phyloP scores from a whole-genome alignment of 306 rosid genomes.

The Cucurbita ficifolia region DNA sequence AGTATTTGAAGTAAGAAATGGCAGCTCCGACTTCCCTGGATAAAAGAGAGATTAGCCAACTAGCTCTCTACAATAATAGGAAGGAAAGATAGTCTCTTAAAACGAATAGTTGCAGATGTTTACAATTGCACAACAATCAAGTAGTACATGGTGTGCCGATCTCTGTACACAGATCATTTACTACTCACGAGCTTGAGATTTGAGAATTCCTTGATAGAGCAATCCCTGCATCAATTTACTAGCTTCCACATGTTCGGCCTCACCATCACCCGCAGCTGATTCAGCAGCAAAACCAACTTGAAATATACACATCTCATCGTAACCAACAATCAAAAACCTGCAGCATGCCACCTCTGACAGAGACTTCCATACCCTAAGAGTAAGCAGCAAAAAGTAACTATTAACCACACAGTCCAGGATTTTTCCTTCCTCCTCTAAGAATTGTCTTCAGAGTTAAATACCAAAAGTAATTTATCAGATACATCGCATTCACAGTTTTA shows the following conservation, averaged over 20 bases:
- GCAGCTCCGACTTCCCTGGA: slow-evolving; percentile 86
- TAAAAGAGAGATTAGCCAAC: slow-evolving; percentile 76
- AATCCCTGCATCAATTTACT: slow-evolving; percentile 59
- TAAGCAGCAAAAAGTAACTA: slow-evolving; percentile 13
- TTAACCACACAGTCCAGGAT: slow-evolving; percentile 5
- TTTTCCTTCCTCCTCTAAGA: neutral
- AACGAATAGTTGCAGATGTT: neutral
- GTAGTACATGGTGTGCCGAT: neutral
- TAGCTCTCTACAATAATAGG: slow-evolving; percentile 52
- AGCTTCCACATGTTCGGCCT: slow-evolving; percentile 48
- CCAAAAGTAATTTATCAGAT: neutral
- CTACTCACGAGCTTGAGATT: slow-evolving; percentile 77
- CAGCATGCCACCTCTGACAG: slow-evolving; percentile 56
- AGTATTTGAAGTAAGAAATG: slow-evolving; percentile 79
- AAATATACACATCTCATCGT: slow-evolving; percentile 48
- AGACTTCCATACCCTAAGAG: slow-evolving; percentile 76
- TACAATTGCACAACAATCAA: neutral
- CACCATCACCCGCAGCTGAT: slow-evolving; percentile 30
- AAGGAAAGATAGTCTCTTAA: neutral
- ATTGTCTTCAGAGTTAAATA: neutral
- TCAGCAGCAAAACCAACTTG: slow-evolving; percentile 70
- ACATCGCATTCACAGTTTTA: neutral
- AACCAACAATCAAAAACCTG: slow-evolving; percentile 59
- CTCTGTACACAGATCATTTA: slow-evolving; percentile 1
- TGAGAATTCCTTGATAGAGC: slow-evolving; percentile 47